Percentiles rank a stretch among this genome's conserved stretches.
phyloP scores from a whole-genome alignment of 2,329 filamentous ascomycete genomes.

The Clarireedia monteithiana region DNA sequence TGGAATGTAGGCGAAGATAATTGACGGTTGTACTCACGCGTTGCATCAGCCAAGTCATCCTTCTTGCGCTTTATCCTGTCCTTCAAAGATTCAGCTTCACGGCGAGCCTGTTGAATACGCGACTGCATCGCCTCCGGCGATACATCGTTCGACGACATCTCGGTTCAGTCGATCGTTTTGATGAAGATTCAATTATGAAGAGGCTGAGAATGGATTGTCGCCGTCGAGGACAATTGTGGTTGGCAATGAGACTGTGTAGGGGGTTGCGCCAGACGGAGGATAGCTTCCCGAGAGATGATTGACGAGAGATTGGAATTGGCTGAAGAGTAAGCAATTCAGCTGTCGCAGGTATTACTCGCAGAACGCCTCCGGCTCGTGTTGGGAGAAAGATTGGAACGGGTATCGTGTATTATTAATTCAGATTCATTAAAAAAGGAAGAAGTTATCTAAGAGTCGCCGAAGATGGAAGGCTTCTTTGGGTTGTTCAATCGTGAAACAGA shows the following conservation, averaged over 20 bases:
- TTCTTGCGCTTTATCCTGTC: constrained; percentile 99
- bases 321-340: constrained; percentile 10
- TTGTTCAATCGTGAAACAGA: not conserved
- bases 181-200: constrained; percentile 11
- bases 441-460: not conserved
- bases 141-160: constrained; percentile 44
- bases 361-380: not conserved
- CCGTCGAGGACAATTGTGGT: constrained; percentile 1
- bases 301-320: constrained; percentile 2
- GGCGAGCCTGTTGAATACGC: constrained; percentile 82
- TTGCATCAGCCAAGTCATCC: constrained; percentile 97
- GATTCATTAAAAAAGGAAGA: not conserved
- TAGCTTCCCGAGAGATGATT: constrained; percentile 16
- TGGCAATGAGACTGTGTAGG: constrained; percentile 14
- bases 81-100: constrained; percentile 96
- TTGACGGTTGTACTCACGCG: constrained; percentile 58
- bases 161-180: constrained; percentile 11
- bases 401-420: not conserved
- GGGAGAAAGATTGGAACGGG: not conserved
- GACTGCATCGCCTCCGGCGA: constrained; percentile 81
- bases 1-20: not conserved
- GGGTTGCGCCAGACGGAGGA: constrained; percentile 23
- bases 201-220: no score
- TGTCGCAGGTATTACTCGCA: constrained; percentile 6
- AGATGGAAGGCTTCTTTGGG: not conserved